Base-by-base conservation (phyloP, 768 basidiomycete species). In the Xerocomus brunneocitrinus region DNA sequence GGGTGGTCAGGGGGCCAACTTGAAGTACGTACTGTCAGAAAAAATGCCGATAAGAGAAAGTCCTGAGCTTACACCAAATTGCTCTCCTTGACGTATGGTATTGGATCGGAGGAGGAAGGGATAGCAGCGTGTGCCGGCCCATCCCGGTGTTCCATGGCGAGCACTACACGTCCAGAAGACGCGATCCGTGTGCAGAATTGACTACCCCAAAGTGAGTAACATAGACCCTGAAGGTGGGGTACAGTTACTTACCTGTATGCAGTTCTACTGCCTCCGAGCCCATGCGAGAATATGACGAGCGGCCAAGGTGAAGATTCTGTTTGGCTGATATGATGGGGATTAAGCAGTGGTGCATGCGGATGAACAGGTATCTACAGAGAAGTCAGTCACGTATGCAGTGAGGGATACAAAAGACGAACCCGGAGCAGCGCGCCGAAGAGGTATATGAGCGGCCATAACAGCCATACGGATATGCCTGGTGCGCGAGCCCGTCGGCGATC, bases 141-240 rank as follows among this genome's bases (percentile, higher is more conserved):
- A 65, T 95, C 93, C 9, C 85, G 78, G 65, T 94, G 92, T 63
- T 94, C 89, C 24, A 94, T 63, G 5, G 89, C 85, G 41, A 91
- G 75, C 3, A 95, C 91, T 5, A 94, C 82, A 55, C 79, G 84
- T 2, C 93, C 93, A 35, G 85, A 76, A 4, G 87, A 81, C 4
- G 92, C 93, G 22, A 94, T 66, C 24, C 79, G 77, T 3, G 79
- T 74, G 63, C 90, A 92, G 53, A 87, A 67, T 66, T 90, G 87
- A 55, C 86, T 85, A 48, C 49, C 25, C 8, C 35, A 25, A 19
- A 44, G 34, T 57, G 12, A 53, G 5, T 43, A 43, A 43, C 41
- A 43, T 43, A 41, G 31, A 32, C 31, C 31, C 3, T 32, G 31
- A 32, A 32, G 10, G 31, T 32, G 40, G 19, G 43, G 13, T 19